A percentile compares a stretch with the other conserved stretches of the same genome.
phyloP scores from a whole-genome alignment of 2,329 filamentous ascomycete genomes.

The Huntiella moniliformis region DNA sequence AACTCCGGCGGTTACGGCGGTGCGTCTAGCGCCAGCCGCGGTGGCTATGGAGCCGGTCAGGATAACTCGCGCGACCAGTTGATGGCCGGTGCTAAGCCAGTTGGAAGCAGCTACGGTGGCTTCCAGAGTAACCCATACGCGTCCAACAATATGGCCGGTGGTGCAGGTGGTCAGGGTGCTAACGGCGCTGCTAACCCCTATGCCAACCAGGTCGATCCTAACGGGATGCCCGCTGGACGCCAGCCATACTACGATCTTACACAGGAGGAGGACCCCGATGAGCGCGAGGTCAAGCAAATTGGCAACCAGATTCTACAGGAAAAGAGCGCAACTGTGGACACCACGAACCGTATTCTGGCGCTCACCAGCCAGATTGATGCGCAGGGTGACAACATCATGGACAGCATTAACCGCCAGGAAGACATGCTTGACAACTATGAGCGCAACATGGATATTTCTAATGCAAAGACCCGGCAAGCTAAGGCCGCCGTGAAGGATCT shows the following conservation, averaged over 20 bases:
- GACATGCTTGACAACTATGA: conserved; percentile 70
- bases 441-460: conserved; percentile 60
- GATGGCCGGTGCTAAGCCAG: conserved; percentile 8
- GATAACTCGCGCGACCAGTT: conserved; percentile 24
- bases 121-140: conserved; percentile 15
- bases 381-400: conserved; percentile 51
- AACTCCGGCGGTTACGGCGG: conserved; percentile 33
- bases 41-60: conserved; percentile 33
- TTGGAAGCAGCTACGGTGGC: conserved; percentile 13
- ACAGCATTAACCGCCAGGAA: conserved; percentile 54
- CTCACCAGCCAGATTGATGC: conserved; percentile 51
- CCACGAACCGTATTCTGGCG: conserved; percentile 29
- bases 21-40: conserved; percentile 28
- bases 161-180: conserved; percentile 11
- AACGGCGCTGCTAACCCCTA: conserved; percentile 12
- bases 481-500: conserved; percentile 68
- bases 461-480: conserved; percentile 56
- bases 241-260: conserved; percentile 61
- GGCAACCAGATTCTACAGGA: conserved; percentile 35
- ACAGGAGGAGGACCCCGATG: conserved; percentile 53
- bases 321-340: conserved; percentile 18
- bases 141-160: conserved; percentile 2
- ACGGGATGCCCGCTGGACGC: conserved; percentile 30
- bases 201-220: conserved; percentile 9
- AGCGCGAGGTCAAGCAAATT: conserved; percentile 47